Evolutionary conservation across 1,284 basidiomycete genomes (phyloP).

Genomic region (Heterobasidion occidentale): DNA sequence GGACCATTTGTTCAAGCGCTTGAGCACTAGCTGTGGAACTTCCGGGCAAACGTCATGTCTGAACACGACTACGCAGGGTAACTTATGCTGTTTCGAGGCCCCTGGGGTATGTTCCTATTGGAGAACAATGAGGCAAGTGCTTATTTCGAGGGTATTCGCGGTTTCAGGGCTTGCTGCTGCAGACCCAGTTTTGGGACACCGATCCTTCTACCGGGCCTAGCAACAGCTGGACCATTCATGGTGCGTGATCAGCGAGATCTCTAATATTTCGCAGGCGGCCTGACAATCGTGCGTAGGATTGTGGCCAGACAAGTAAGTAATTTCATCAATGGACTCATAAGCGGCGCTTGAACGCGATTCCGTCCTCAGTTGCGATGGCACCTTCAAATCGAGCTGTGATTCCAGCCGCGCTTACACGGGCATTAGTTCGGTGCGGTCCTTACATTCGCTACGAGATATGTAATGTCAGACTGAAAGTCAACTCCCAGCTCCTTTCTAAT

Average conservation of each 20-base stretch:
- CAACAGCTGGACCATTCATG: constrained; percentile 72
- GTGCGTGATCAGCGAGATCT: constrained; percentile 24
- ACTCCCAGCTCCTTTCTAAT: constrained; percentile 43
- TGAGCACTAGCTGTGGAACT: constrained; percentile 25
- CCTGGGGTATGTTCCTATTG: constrained; percentile 20
- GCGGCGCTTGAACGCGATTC: not conserved
- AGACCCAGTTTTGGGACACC: constrained; percentile 67
- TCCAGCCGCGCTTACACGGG: constrained; percentile 4
- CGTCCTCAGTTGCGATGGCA: constrained; percentile 3
- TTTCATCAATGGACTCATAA: constrained; percentile 5
- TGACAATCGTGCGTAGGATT: constrained; percentile 43
- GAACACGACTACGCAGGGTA: constrained; percentile 16
- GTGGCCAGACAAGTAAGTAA: constrained; percentile 4
- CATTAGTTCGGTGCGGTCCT: constrained; percentile 26
- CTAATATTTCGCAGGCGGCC: not conserved
- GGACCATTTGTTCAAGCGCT: constrained; percentile 13
- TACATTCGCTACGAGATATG: not conserved
- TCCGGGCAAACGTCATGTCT: constrained; percentile 27
- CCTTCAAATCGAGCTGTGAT: constrained; percentile 2
- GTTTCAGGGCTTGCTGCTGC: constrained; percentile 49
- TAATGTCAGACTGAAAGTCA: constrained; percentile 4
- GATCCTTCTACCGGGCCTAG: constrained; percentile 55
- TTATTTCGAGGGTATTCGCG: not conserved
- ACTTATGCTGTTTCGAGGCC: constrained; percentile 27
- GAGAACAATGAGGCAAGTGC: not conserved